Base-by-base conservation (phyloP, 345 rosid species). In the Brassica rapa region DNA sequence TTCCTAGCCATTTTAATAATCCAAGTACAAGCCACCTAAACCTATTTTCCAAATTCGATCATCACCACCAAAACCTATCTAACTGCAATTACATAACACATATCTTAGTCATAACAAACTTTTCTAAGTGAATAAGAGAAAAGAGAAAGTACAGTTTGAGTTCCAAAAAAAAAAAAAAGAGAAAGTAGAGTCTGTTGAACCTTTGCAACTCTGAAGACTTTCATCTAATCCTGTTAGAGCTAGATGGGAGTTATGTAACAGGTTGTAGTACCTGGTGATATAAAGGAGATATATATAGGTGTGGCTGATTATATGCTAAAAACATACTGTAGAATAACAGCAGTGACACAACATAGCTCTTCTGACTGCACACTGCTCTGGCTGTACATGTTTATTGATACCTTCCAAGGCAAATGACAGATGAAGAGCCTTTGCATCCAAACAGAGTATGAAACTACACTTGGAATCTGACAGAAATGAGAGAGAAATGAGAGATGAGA, bases 391-490 rank as follows among this genome's bases (percentile, higher is more conserved):
- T 85, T 93, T 94, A 81, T 90, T 91, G 63, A 86, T 82, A 27
- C 30, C 81, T 93, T 96, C 98, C 98, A 96, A 41, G 98, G 99
- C 78, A 96, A 86, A 66, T 41, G 99, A 93, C 63, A 91, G 94
- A 79, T 93, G 99, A 77, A 98, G 99, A 80, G 99, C 98, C 88
- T 90, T 96, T 57, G 99, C 99, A 81, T 96, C 99, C 83, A 96
- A 75, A 78, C 94, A 91, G 30, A 27, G 30, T 27, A 27, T 27
- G 30, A 3, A 27, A 27, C 30, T 27, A 27, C 30, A 27, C 30
- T 27, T 27, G 3, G 30, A 27, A 27, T 27, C 30, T 27, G 30
- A 27, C 4, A 3, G 30, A 27, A 27, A 27, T 27, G 30, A 27
- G 30, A 27, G 30, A 27, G 30, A 27, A 27, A 27, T 27, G 30